phyloP scores from a whole-genome alignment of 208 protist species.

The Wallacemonas collosoma region DNA sequence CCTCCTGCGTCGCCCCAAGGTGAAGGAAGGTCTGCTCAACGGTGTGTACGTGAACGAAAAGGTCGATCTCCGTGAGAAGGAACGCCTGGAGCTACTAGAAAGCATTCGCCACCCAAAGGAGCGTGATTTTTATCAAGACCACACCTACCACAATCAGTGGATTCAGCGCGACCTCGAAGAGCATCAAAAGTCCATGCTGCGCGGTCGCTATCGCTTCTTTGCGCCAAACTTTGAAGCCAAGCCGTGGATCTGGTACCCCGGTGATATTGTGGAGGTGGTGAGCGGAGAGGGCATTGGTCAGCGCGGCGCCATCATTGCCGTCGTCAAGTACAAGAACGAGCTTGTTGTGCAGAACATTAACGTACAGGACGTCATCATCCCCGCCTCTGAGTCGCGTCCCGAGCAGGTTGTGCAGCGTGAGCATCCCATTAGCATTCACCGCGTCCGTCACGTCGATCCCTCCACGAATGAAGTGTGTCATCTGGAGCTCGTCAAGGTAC shows the following conservation, averaged over 20 bases:
- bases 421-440: conserved; percentile 77
- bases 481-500: conserved; percentile 79
- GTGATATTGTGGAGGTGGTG: conserved; percentile 83
- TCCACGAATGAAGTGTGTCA: conserved; percentile 75
- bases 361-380: conserved; percentile 87
- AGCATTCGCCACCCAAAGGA: conserved; percentile 84
- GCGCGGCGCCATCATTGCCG: conserved; percentile 83
- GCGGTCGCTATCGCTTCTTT: conserved; percentile 66
- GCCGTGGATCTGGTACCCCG: conserved; percentile 89
- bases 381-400: conserved; percentile 77
- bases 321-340: conserved; percentile 91
- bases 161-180: conserved; percentile 69
- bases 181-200: conserved; percentile 64
- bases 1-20: conserved; percentile 60
- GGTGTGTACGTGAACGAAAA: conserved; percentile 76
- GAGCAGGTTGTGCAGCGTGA: conserved; percentile 88
- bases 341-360: conserved; percentile 90
- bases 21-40: conserved; percentile 65
- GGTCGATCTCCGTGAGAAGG: conserved; percentile 75
- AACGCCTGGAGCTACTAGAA: conserved; percentile 82
- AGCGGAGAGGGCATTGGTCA: conserved; percentile 73
- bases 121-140: conserved; percentile 91
- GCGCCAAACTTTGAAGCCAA: conserved; percentile 56
- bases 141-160: conserved; percentile 93
- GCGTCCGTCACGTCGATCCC: conserved; percentile 82